Evolutionary conservation across 179 eudicot species (phyloP).

Genomic region (Carnegiea gigantea): DNA sequence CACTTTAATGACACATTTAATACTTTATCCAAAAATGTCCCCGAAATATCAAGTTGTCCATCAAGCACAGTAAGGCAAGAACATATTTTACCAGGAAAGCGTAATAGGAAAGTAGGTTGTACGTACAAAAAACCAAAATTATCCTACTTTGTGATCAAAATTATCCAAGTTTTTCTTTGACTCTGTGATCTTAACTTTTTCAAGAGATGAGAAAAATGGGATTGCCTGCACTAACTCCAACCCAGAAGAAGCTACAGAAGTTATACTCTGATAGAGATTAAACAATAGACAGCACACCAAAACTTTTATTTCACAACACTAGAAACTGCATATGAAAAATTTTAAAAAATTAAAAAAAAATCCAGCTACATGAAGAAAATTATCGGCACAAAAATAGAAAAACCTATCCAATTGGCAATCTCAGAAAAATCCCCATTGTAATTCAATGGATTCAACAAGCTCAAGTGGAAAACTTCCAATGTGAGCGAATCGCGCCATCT

Average conservation of each 20-base stretch:
- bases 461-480: conserved; percentile 9
- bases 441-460: not conserved
- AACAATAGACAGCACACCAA: too few species aligned
- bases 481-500: conserved; percentile 36
- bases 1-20: not conserved
- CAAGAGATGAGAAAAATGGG: too few species aligned
- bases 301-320: too few species aligned
- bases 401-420: conserved; percentile 3
- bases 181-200: too few species aligned
- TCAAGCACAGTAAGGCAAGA: too few species aligned
- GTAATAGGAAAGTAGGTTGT: not conserved
- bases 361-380: not conserved
- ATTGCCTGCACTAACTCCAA: too few species aligned
- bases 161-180: too few species aligned
- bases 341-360: too few species aligned
- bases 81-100: not conserved
- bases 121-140: not conserved
- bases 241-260: too few species aligned
- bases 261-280: too few species aligned
- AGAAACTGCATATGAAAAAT: too few species aligned
- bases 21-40: not conserved
- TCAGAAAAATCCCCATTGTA: not conserved
- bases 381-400: not conserved
- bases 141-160: not conserved
- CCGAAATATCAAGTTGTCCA: not conserved